Base-by-base conservation (phyloP, 202 grass and related monocot species). In the Setaria viridis region DNA sequence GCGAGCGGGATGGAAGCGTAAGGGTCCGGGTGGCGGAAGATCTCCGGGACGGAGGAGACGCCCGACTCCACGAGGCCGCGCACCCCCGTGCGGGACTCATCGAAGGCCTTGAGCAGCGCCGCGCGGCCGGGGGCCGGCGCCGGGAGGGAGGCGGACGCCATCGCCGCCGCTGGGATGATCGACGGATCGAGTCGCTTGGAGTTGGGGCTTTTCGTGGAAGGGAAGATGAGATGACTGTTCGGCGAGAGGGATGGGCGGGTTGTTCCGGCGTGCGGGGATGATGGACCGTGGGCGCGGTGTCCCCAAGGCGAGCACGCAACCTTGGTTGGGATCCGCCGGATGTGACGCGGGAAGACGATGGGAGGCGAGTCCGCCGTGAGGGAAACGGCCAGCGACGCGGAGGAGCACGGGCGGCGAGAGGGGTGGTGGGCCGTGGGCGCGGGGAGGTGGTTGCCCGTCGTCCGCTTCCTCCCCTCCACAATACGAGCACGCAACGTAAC, bases 11-110 rank as follows among this genome's bases (percentile, higher is more conserved):
- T 54, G 49, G 72, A 74, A 49, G 8, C 49, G 49, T 74, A 74
- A 16, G 72, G 72, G 30, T 74, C 72, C 49, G 72, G 30, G 72
- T 74, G 72, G 49, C 72, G 72, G 72, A 74, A 74, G 48, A 74
- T 33, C 0, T 74, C 72, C 48, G 72, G 72, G 72, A 74, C 72
- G 16, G 72, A 12, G 32, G 72, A 74, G 49, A 74, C 72, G 72
- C 72, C 72, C 3, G 72, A 74, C 16, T 74, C 72, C 32, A 74
- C 72, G 72, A 74, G 72, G 9, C 72, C 72, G 0, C 72, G 72
- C 48, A 74, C 72, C 30, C 72, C 72, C 48, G 72, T 74, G 49
- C 72, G 72, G 4, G 15, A 3, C 15, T 74, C 72, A 30, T 74
- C 72, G 72, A 74, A 74, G 49, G 72, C 72, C 72, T 74, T 74